Evolutionary conservation across 371 early-diverging fungal genomes (phyloP), one percentile per base, ranked within the genome.

Genomic region (Synchytrium microbalum): DNA sequence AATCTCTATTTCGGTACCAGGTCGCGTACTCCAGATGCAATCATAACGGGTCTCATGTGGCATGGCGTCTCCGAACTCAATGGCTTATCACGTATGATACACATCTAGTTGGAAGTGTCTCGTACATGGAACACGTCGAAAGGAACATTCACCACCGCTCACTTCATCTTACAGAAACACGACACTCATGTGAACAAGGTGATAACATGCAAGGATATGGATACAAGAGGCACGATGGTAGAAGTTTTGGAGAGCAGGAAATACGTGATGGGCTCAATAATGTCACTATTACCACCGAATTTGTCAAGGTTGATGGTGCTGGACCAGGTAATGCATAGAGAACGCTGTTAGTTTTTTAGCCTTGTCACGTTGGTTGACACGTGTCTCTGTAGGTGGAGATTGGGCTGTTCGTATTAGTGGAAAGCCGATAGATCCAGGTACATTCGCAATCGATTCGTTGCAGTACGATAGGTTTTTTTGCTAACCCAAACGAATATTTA

Each of bases 1-100:
- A 91, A 93, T 69, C 81, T 95, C n/a, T 96, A 94, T 76, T 93
- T 95, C 79, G 97, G 97, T 30, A 88, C 90, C 0, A 83, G 90
- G 0, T 87, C 93, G 8, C 87, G 92, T 55, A 58, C 87, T 3
- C 85, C 90, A 0, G 79, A 88, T 54, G 82, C 92, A 1, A 68
- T 94, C 38, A 79, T 90, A 79, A 89, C 93, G 10, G 95, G 97
- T 2, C 79, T 95, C 23, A 88, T 92, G 84, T 96, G 97, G 97
- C 92, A 88, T 73, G 87, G 90, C 23, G 79, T 84, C 0, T 71
- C 74, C 30, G 74, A 85, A n/a, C 72, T 79, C 32, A 70, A 78
- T 28, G 81, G 78, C 3, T 76, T 81, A 23, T 74, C 82, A 62
- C 69, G 86, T 38, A 38, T 10, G 46, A 5, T 5, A 38, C 86